A percentile compares a stretch with the other conserved stretches of the same genome.
Conservation (phyloP, 176 grass and related monocot genomes). For the Phyllostachys edulis region DNA sequence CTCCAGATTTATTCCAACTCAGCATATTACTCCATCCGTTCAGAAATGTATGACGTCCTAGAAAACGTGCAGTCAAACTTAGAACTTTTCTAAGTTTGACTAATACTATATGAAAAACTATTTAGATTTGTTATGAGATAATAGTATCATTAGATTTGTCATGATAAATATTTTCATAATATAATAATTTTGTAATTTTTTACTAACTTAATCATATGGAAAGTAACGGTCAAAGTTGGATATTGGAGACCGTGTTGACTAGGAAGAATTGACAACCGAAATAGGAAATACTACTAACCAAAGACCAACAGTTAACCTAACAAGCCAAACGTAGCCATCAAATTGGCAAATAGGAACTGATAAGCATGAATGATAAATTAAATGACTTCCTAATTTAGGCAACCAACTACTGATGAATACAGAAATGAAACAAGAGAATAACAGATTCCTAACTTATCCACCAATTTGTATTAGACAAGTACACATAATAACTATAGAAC, state of each 20-base stretch:
- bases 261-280: not conserved
- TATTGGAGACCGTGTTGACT: not conserved
- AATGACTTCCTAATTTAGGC: not conserved
- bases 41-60: no score
- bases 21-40: no score
- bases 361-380: not conserved
- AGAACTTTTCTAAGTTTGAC: no score
- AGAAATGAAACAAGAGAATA: conserved; percentile 4
- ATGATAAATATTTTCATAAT: no score
- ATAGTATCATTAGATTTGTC: no score
- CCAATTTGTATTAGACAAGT: not conserved
- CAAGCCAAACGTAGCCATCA: not conserved
- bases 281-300: not conserved
- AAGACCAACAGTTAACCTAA: not conserved
- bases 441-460: not conserved
- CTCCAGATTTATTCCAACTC: not conserved
- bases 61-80: no score
- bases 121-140: no score
- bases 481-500: not conserved
- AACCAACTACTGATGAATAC: not conserved
- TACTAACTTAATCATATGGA: no score
- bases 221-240: no score
- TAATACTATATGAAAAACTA: no score
- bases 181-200: no score
- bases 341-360: not conserved